These are phyloP conservation scores for Diddensiella caesifluorescens DNA, from an alignment of 805 yeast species.

Conservation along the genomic window DNA sequence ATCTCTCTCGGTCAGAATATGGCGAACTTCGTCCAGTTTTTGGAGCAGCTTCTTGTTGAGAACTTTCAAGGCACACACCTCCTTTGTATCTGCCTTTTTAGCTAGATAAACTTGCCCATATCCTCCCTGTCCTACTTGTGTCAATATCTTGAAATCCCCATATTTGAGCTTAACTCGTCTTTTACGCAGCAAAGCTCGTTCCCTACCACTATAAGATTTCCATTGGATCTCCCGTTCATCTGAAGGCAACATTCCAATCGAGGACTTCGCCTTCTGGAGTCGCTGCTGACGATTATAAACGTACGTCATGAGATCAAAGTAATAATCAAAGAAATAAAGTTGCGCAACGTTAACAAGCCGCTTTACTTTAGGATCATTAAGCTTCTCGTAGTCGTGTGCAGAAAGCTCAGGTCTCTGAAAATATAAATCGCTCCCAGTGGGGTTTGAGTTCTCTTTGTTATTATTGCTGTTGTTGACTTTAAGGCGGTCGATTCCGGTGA, in stretches of 20 bases:
- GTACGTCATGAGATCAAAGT: slow-evolving; percentile 93
- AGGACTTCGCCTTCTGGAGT: slow-evolving; percentile 59
- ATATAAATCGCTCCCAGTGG: background rate
- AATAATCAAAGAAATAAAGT: slow-evolving; percentile 88
- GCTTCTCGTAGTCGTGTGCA: slow-evolving; percentile 31
- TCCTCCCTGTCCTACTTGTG: slow-evolving; percentile 99
- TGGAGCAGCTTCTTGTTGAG: slow-evolving; percentile 80
- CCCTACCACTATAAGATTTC: slow-evolving; percentile 77
- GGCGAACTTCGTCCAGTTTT: slow-evolving; percentile 91
- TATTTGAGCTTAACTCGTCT: slow-evolving; percentile 88
- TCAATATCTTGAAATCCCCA: slow-evolving; percentile 91
- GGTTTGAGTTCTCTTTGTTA: slow-evolving; percentile 13
- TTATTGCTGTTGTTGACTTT: slow-evolving; percentile 8
- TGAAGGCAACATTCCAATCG: slow-evolving; percentile 33
- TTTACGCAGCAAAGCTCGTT: slow-evolving; percentile 76
- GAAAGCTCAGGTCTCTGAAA: slow-evolving; percentile 12
- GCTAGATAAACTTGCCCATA: slow-evolving; percentile 98
- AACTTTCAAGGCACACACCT: slow-evolving; percentile 91
- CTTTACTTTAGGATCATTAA: slow-evolving; percentile 69
- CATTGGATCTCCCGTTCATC: slow-evolving; percentile 53
- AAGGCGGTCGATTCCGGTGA: slow-evolving; percentile 18
- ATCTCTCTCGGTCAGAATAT: slow-evolving; percentile 93
- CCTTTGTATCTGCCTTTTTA: slow-evolving; percentile 86
- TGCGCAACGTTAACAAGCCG: slow-evolving; percentile 88
- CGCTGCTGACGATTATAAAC: slow-evolving; percentile 83